A percentile compares a stretch with the other conserved stretches of the same genome.
Conservation (phyloP, 2,329 filamentous ascomycete species). For the Chrysoporthe deuterocubensis region DNA sequence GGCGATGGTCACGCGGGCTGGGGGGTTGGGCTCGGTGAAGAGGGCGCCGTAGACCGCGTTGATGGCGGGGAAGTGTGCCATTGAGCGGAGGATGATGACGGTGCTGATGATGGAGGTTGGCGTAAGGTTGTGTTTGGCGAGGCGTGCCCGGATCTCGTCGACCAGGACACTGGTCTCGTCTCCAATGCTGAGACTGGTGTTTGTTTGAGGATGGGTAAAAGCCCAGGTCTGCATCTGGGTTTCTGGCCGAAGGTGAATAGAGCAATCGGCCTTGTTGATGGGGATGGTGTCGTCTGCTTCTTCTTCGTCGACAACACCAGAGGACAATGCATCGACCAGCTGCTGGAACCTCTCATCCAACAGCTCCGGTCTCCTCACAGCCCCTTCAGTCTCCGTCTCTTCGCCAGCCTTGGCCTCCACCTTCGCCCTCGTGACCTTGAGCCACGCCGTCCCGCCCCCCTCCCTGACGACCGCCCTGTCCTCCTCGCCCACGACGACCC, state of each 20-base stretch:
- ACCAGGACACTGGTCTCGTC: slow-evolving; percentile 55
- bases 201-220: slow-evolving; percentile 2
- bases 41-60: slow-evolving; percentile 77
- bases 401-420: slow-evolving; percentile 49
- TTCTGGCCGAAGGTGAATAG: slow-evolving; percentile 31
- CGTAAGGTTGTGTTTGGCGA: slow-evolving; percentile 42
- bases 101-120: slow-evolving; percentile 56
- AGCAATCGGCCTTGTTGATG: not conserved
- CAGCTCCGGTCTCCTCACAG: slow-evolving; percentile 62
- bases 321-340: slow-evolving; percentile 42
- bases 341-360: slow-evolving; percentile 66
- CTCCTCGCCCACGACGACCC: slow-evolving; percentile 64
- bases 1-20: slow-evolving; percentile 81
- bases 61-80: slow-evolving; percentile 76
- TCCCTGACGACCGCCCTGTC: slow-evolving; percentile 61
- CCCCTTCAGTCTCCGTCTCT: slow-evolving; percentile 17
- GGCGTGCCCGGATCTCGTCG: slow-evolving; percentile 46
- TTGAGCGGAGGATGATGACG: slow-evolving; percentile 73
- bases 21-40: slow-evolving; percentile 80
- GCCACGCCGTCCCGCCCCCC: slow-evolving; percentile 77
- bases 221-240: slow-evolving; percentile 26
- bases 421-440: slow-evolving; percentile 63
- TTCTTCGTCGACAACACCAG: slow-evolving; percentile 3
- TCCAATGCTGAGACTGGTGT: slow-evolving; percentile 41
- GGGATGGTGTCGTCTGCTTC: not conserved